Conservation (phyloP, 352 stramenopile species). For the Globisporangium echinulatum region DNA sequence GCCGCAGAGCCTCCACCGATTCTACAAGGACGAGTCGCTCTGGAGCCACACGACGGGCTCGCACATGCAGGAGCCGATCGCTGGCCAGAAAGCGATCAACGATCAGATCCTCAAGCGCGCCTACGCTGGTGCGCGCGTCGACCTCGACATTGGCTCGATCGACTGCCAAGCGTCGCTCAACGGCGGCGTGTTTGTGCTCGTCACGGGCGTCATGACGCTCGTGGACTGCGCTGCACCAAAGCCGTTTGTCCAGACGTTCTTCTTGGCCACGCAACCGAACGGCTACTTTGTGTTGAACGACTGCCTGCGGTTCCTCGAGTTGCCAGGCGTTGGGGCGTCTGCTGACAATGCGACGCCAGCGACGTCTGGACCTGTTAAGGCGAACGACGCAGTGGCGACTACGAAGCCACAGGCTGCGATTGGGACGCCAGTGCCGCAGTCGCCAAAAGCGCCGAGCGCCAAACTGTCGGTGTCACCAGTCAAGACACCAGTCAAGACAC, state of each 20-base stretch:
- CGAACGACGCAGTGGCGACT: constrained; percentile 3
- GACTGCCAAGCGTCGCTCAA: constrained; percentile 74
- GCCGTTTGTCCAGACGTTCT: constrained; percentile 86
- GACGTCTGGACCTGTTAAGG: background rate
- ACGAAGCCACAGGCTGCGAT: constrained; percentile 29
- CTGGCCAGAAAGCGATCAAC: constrained; percentile 75
- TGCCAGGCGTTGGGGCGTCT: constrained; percentile 21
- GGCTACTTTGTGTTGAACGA: constrained; percentile 88
- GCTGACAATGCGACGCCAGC: constrained; percentile 1
- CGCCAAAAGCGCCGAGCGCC: constrained; percentile 21
- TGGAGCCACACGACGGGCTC: constrained; percentile 79
- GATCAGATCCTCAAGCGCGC: constrained; percentile 75
- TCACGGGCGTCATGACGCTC: constrained; percentile 85
- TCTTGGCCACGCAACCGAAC: constrained; percentile 81
- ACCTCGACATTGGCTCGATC: constrained; percentile 79
- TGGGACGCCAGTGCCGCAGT: constrained; percentile 26
- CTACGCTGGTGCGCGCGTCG: constrained; percentile 70
- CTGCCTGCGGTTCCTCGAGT: constrained; percentile 78
- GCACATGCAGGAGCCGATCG: constrained; percentile 75
- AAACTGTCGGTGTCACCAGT: constrained; percentile 1
- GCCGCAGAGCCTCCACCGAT: constrained; percentile 78
- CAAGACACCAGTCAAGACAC: constrained; percentile 15
- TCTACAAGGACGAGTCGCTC: constrained; percentile 83
- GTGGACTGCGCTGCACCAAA: constrained; percentile 35
- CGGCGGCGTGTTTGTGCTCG: constrained; percentile 75